These are phyloP conservation scores for Russula sp. DNA, from an alignment of 768 basidiomycete genomes.

Conservation along the genomic window DNA sequence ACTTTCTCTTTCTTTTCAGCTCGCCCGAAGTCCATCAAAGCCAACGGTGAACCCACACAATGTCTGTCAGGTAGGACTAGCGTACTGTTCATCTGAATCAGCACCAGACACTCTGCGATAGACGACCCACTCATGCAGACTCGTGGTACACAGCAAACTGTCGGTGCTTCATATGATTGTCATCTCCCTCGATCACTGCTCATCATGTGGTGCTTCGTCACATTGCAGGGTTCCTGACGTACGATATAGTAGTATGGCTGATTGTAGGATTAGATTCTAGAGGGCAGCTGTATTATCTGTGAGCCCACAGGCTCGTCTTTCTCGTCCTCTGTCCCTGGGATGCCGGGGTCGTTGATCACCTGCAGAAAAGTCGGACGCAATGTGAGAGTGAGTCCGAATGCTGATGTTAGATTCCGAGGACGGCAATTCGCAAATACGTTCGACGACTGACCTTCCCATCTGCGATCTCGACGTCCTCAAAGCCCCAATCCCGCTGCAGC, in stretches of 20 bases:
- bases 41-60: neutral
- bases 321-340: conserved; percentile 59
- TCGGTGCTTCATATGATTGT: conserved; percentile 28
- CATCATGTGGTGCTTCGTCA: conserved; percentile 1
- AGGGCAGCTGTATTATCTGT: conserved; percentile 32
- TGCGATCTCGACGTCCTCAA: conserved; percentile 61
- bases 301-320: conserved; percentile 51
- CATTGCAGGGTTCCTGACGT: neutral
- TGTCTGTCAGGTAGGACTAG: conserved; percentile 17
- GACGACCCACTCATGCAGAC: conserved; percentile 78
- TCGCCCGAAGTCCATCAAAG: neutral
- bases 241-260: neutral
- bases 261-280: conserved; percentile 19
- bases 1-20: conserved; percentile 85
- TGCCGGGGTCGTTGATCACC: conserved; percentile 68
- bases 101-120: conserved; percentile 22
- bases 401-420: neutral
- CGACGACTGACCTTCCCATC: conserved; percentile 49
- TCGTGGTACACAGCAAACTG: conserved; percentile 83
- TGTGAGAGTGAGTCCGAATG: neutral
- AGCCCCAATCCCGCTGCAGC: conserved; percentile 69
- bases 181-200: neutral
- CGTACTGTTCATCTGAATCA: neutral
- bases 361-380: conserved; percentile 27
- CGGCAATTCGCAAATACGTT: neutral